phyloP scores from a whole-genome alignment of 169 alveolate genomes.

The Perkinsus olseni region DNA sequence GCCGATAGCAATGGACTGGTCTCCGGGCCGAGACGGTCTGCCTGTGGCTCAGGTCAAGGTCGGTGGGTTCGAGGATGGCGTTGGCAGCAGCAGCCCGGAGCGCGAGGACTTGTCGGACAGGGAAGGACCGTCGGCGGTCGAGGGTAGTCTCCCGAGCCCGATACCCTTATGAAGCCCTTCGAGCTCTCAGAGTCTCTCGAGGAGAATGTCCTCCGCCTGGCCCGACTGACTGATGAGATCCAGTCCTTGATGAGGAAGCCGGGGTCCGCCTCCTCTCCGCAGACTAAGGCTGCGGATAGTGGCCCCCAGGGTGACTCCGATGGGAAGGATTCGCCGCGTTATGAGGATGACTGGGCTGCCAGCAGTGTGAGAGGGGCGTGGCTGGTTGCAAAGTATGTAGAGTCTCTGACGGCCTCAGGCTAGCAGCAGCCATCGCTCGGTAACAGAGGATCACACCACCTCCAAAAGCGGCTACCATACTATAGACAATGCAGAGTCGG shows the following conservation, averaged over 20 bases:
- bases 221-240: neutral
- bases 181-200: neutral
- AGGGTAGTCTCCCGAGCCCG: neutral
- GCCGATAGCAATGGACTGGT: too few relatives aligned
- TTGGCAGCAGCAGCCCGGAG: neutral
- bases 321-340: neutral
- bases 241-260: neutral
- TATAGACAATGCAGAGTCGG: neutral
- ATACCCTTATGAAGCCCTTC: too few relatives aligned
- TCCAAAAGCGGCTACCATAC: neutral
- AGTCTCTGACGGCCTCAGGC: neutral
- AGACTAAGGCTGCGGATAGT: neutral
- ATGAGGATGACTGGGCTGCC: neutral
- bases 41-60: neutral
- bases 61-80: neutral
- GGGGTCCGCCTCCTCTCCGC: neutral
- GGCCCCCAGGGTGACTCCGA: neutral
- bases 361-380: neutral
- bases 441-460: neutral
- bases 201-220: neutral
- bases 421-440: neutral
- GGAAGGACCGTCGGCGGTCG: neutral
- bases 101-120: neutral
- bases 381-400: neutral
- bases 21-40: too few relatives aligned